Evolutionary conservation across 1,284 basidiomycete species (phyloP).

Genomic region (Clitocybe nebularis): DNA sequence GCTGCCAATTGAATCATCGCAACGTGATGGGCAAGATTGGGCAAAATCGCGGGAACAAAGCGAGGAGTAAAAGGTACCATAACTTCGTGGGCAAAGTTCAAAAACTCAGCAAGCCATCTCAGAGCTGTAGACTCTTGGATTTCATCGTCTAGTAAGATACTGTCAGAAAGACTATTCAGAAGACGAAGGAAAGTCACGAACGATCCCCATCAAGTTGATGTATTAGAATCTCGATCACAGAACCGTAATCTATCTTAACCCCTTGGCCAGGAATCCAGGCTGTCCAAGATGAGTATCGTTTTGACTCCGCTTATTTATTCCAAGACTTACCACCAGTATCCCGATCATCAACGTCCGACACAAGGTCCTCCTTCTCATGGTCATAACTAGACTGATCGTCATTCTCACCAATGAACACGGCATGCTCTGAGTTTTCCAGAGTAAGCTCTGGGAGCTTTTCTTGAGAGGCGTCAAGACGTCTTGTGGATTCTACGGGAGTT

Average conservation of each 20-base stretch:
- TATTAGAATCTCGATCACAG: slow-evolving; percentile 94
- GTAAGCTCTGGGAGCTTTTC: slow-evolving; percentile 48
- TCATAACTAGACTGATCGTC: slow-evolving; percentile 44
- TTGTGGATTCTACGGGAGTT: slow-evolving; percentile 36
- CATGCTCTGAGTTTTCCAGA: slow-evolving; percentile 45
- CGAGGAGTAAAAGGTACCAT: slow-evolving; percentile 94
- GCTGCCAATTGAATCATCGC: slow-evolving; percentile 88
- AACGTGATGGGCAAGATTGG: slow-evolving; percentile 91
- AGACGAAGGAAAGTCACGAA: slow-evolving; percentile 36
- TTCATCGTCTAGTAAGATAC: slow-evolving; percentile 68
- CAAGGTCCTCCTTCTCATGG: slow-evolving; percentile 43
- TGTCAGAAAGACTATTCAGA: too few species aligned
- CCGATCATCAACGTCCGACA: slow-evolving; percentile 49
- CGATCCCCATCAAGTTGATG: slow-evolving; percentile 84
- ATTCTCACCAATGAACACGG: slow-evolving; percentile 51
- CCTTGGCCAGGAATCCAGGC: slow-evolving; percentile 94
- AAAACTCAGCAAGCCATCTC: slow-evolving; percentile 90
- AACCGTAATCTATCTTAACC: slow-evolving; percentile 86
- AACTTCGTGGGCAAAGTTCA: slow-evolving; percentile 85
- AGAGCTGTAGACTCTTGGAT: slow-evolving; percentile 87
- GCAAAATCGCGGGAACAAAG: slow-evolving; percentile 88
- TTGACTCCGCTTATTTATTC: too few species aligned
- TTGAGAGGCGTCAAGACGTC: slow-evolving; percentile 38
- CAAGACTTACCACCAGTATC: slow-evolving; percentile 63
- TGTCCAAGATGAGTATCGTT: too few species aligned